Conservation (phyloP, 345 rosid genomes). For the Aegle marmelos region DNA sequence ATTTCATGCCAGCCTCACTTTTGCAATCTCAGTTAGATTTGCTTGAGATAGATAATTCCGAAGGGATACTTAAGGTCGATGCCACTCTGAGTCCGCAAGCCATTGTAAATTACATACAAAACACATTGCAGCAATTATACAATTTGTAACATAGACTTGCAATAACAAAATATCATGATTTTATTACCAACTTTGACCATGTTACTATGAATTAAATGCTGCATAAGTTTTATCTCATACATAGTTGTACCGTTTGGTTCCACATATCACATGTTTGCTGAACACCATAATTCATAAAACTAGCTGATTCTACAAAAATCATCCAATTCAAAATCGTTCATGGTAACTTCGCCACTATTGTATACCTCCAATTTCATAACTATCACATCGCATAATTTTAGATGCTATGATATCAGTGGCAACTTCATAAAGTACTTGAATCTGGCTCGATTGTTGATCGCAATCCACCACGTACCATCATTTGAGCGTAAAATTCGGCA, state of each 20-base stretch:
- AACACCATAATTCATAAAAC: not conserved
- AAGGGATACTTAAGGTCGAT: slow-evolving; percentile 55
- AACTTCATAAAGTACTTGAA: slow-evolving; percentile 8
- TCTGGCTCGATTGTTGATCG: slow-evolving; percentile 29
- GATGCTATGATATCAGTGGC: not conserved
- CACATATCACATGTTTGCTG: not conserved
- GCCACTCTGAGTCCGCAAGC: slow-evolving; percentile 48
- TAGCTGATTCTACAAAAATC: not conserved
- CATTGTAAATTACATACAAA: slow-evolving; percentile 28
- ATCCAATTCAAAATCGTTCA: not conserved
- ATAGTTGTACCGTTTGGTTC: not conserved
- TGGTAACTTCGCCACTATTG: not conserved
- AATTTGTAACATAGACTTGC: not conserved
- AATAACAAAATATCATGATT: not conserved
- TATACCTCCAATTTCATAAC: not conserved
- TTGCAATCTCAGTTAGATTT: slow-evolving; percentile 77
- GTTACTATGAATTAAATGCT: not conserved
- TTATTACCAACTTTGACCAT: not conserved
- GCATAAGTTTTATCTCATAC: not conserved
- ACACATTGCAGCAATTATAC: not conserved
- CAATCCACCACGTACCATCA: slow-evolving; percentile 34
- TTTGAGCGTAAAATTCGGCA: slow-evolving; percentile 33
- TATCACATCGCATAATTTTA: not conserved
- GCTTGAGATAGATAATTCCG: slow-evolving; percentile 62
- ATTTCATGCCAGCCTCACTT: slow-evolving; percentile 79